Percentiles rank a stretch among this genome's conserved stretches.
Evolutionary conservation across 225 moss, liverwort and hornwort genomes (phyloP).

Genomic region (Pseudoscleropodium purum): DNA sequence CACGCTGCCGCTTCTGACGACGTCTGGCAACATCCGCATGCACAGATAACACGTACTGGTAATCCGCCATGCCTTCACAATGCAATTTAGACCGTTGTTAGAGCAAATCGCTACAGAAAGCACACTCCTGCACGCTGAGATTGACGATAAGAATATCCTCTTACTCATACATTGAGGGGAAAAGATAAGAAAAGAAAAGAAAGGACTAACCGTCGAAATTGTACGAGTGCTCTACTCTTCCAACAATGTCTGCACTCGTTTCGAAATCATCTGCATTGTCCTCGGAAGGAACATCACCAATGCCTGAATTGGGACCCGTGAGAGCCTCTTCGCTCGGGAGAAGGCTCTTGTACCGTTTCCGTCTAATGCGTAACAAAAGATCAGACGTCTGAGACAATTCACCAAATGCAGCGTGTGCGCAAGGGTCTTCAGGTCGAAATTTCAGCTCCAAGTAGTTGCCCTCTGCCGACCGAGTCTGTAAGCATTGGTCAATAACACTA

Average conservation of each 20-base stretch:
- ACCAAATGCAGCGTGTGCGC: conserved; percentile 92
- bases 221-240: conserved; percentile 77
- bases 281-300: neutral
- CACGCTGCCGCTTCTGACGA: conserved; percentile 65
- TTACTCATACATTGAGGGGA: neutral
- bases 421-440: conserved; percentile 93
- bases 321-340: neutral
- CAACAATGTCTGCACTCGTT: conserved; percentile 59
- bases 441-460: conserved; percentile 85
- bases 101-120: neutral
- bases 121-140: neutral
- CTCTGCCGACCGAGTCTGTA: conserved; percentile 66
- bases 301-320: neutral
- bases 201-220: conserved; percentile 63
- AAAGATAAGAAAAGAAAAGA: neutral
- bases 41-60: conserved; percentile 84
- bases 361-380: conserved; percentile 69
- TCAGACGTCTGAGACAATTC: conserved; percentile 76
- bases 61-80: conserved; percentile 90
- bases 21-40: conserved; percentile 63
- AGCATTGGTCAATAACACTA: neutral
- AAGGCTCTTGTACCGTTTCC: conserved; percentile 1
- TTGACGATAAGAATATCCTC: neutral
- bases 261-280: conserved; percentile 35
- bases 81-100: neutral